These are phyloP conservation scores for Cydonia oblonga DNA, from an alignment of 331 rosid species.

Conservation along the genomic window DNA sequence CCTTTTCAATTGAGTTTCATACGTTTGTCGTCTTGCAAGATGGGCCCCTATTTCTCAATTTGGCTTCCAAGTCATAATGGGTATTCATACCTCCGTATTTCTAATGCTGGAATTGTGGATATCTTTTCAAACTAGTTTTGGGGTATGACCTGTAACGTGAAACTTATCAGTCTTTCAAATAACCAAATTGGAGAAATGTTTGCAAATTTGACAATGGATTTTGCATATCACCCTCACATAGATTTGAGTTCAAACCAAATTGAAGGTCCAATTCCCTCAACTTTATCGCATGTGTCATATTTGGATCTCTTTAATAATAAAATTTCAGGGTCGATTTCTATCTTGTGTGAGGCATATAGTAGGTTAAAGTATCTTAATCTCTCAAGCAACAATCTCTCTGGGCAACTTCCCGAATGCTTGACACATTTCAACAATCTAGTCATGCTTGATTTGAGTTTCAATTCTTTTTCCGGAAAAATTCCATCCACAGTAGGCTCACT, in stretches of 20 bases:
- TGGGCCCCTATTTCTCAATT: neutral
- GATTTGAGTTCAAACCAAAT: neutral
- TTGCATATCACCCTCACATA: too few relatives aligned
- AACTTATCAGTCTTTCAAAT: fast-evolving
- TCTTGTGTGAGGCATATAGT: neutral
- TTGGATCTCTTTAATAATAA: neutral
- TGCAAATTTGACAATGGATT: neutral
- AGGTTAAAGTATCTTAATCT: neutral
- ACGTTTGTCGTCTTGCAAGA: neutral
- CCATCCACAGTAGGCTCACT: too few relatives aligned
- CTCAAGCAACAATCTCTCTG: neutral
- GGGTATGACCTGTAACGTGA: fast-evolving
- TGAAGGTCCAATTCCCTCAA: neutral
- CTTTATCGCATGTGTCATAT: neutral
- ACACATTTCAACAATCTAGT: neutral
- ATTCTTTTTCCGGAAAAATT: neutral
- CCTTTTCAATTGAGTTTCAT: neutral
- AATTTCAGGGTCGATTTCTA: neutral
- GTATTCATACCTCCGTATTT: neutral
- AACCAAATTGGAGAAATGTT: neutral
- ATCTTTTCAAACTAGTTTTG: neutral
- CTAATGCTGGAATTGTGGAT: neutral
- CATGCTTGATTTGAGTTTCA: neutral
- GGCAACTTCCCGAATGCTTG: slow-evolving; percentile 12
- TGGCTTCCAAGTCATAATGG: slow-evolving; percentile 5